Percentiles rank a stretch among this genome's conserved stretches.
Conservation (phyloP, 1,139 yeast species). For the Schizosaccharomyces versatilis region DNA sequence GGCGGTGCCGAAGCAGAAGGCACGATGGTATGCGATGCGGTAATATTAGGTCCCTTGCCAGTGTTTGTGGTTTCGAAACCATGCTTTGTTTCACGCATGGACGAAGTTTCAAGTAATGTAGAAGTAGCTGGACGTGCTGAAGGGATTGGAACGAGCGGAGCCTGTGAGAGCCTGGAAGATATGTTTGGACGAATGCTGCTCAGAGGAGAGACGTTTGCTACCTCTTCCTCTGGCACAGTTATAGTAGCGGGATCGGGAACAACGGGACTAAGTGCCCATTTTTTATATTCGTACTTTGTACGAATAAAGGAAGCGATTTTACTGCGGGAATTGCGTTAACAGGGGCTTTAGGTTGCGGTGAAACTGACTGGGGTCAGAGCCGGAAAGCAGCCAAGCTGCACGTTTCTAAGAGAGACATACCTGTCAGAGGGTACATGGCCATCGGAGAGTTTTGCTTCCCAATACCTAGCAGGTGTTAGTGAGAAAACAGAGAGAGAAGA, state of each 20-base stretch:
- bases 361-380: background rate
- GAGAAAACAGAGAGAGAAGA: background rate
- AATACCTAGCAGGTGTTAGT: constrained; percentile 19
- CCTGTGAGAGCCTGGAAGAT: no score
- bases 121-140: constrained; percentile 13
- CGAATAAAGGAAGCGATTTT: constrained; percentile 75
- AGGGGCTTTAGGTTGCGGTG: no score
- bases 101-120: constrained; percentile 11
- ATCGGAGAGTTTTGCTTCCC: constrained; percentile 64
- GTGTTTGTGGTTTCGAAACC: background rate
- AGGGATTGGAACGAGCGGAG: constrained; percentile 10
- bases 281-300: constrained; percentile 72
- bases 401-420: constrained; percentile 9
- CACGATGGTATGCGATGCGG: constrained; percentile 13
- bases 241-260: constrained; percentile 38
- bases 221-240: constrained; percentile 10
- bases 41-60: constrained; percentile 3
- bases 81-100: constrained; percentile 9
- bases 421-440: constrained; percentile 53
- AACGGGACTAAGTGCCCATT: constrained; percentile 41
- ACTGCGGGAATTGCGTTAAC: constrained; percentile 17
- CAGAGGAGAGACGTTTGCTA: background rate
- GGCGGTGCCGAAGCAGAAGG: constrained; percentile 12
- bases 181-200: no score
- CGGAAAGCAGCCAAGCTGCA: background rate